Conservation (phyloP, 805 yeast species). For the Candida cerambycidarum region DNA sequence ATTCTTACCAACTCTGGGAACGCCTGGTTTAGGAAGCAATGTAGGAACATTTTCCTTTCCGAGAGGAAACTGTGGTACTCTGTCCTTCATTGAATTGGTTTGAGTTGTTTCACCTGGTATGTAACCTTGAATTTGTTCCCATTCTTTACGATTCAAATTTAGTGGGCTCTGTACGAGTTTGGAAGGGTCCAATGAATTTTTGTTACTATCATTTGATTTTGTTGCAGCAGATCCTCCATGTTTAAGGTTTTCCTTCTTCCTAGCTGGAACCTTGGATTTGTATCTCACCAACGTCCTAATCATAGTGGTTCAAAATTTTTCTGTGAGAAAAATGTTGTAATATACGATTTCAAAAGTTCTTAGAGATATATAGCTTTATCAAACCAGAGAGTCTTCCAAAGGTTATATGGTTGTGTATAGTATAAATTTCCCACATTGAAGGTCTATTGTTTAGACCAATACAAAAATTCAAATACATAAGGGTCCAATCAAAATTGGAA, state of each 20-base stretch:
- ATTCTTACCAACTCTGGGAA: constrained; percentile 60
- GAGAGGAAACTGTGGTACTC: constrained; percentile 67
- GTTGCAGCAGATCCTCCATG: background rate
- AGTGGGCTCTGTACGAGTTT: background rate
- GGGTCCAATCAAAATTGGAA: no score
- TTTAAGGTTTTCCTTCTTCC: background rate
- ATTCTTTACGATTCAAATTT: constrained; percentile 29
- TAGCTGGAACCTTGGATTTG: constrained; percentile 7
- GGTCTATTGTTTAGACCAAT: no score
- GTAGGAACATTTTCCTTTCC: constrained; percentile 65
- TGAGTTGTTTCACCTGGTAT: constrained; percentile 56
- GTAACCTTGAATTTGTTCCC: constrained; percentile 45
- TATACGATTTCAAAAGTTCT: no score
- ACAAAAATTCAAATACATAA: no score
- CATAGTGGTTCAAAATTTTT: constrained; percentile 7
- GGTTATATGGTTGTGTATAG: no score
- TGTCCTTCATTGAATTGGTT: constrained; percentile 48
- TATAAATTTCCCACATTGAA: no score
- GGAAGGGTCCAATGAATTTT: background rate
- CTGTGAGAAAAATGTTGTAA: constrained; percentile 2
- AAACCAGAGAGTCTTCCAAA: no score
- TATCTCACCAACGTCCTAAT: constrained; percentile 4
- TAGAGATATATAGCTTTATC: no score
- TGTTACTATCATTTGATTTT: background rate
- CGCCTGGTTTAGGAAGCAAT: constrained; percentile 71